phyloP scores from a whole-genome alignment of 2,329 filamentous ascomycete species.

The Ceratocystis cubensis region DNA sequence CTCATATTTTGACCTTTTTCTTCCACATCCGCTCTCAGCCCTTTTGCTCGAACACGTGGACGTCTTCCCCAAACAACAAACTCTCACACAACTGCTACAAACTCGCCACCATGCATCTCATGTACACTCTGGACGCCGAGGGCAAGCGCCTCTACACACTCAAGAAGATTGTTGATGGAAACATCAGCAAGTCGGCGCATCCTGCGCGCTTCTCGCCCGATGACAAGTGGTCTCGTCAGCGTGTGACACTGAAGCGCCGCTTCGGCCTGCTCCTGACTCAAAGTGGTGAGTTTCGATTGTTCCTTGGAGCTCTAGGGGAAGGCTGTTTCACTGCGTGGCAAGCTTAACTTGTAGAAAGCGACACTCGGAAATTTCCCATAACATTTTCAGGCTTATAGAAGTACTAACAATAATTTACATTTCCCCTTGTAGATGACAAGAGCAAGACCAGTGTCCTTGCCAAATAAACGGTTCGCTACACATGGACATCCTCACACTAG shows the following conservation, averaged over 20 bases:
- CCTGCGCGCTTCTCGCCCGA: constrained; percentile 94
- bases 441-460: constrained; percentile 20
- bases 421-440: constrained; percentile 13
- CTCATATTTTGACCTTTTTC: neutral
- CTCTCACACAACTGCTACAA: constrained; percentile 2
- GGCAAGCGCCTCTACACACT: constrained; percentile 92
- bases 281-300: constrained; percentile 38
- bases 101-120: constrained; percentile 42
- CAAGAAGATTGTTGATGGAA: constrained; percentile 71
- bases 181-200: constrained; percentile 91
- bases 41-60: neutral
- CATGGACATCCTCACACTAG: neutral
- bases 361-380: neutral
- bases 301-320: neutral
- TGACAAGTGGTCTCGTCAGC: constrained; percentile 96
- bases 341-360: neutral
- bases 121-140: constrained; percentile 71
- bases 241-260: constrained; percentile 87
- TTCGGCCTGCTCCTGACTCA: constrained; percentile 81
- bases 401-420: neutral
- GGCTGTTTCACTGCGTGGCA: neutral
- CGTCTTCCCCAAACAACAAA: neutral
- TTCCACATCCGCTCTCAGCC: neutral
- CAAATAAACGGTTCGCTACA: constrained; percentile 15
- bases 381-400: neutral